Evolutionary conservation across 208 protist species (phyloP), one percentile per base, ranked within the genome.

Genomic region (Wallacemonas sp.): DNA sequence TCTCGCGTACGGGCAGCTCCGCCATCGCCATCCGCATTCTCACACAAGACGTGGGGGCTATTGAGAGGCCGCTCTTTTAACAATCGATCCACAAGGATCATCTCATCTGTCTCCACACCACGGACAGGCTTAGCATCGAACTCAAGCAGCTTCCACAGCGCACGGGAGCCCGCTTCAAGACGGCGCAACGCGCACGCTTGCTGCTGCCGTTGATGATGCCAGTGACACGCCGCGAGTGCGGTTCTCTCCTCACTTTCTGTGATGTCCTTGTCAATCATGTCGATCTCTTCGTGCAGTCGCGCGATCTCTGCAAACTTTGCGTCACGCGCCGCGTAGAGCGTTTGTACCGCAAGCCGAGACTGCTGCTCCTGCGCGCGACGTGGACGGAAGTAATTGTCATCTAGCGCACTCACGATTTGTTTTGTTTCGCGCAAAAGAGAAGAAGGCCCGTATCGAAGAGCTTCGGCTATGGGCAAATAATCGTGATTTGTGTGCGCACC

Each of bases 401-500:
- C 59, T 15, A 76, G 70, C 19, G 70, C 44, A 24, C 54, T 44
- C n/a, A 77, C 45, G 5, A 78, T 41, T 15, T 77, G 64, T 12
- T 56, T 27, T 2, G 80, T 71, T 36, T 87, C 79, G 9, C 83
- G 60, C 28, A 66, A 70, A 21, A 94, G 60, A 11, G 68, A 53
- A 0, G 84, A 72, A 11, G 87, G 87, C 47, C 90, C 47, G 69
- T 70, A 68, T 19, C 60, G 28, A 9, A 84, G 53, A 0, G 85
- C 86, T n/a, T 84, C 72, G 3, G 26, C 27, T 8, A 92, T 61
- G 1, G 84, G 73, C 0, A 90, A 70, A 38, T 82, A 73, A 63
- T 72, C 72, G 75, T 95, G 89, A 26, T 59, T 73, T 0, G 80
- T 84, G 70, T 95, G 89, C 9, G 78, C 70, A n/a, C 89, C 89